Base-by-base conservation (phyloP, 2,329 filamentous ascomycete species). In the Microcera coccophila region DNA sequence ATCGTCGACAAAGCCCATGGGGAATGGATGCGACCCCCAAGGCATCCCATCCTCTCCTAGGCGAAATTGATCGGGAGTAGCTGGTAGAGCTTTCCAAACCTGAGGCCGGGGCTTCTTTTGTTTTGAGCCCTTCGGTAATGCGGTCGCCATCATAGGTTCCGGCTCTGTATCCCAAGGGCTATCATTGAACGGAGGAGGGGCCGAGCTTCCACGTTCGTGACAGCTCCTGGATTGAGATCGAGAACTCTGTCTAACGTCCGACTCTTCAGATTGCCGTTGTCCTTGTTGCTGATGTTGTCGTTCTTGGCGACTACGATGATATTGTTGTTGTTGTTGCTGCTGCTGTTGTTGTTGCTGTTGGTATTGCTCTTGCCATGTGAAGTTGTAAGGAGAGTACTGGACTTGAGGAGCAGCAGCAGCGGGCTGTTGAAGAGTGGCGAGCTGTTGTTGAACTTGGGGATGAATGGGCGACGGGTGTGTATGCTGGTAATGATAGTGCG, bases 41-140 rank as follows among this genome's bases (percentile, higher is more conserved):
- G 74, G 73, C 52, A 75, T 60, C 3, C 62, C 65, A 17, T 72
- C 70, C 38, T 75, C 72, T 8, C 73, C 73, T 2, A 76, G 62
- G 11, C 57, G 49, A 36, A 53, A 59, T 14, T 62, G 56, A 36
- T 58, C 59, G 9, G 67, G 66, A 16, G 59, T 54, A 22, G 63
- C 53, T 4, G 74, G 72, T 34, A 76, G 46, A 7, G 66, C 66
- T 46, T 75, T 75, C 64, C 65, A 68, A 19, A 64, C 36, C 32
- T 66, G 47, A 26, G 32, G 47, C 18, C 50, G 52, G 17, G 49
- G 56, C 38, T 29, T 46, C 21, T 36, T 39, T 28, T 28, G 9
- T 32, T 53, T 39, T 33, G 48, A 36, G 3, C 38, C 36, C 20
- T 39, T 50, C 9, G 59, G 58, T 18, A 58, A 54, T 19, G 59